Percentiles rank a stretch among this genome's conserved stretches.
Evolutionary conservation across 2,329 filamentous ascomycete genomes (phyloP).

Genomic region (Paecilomyces niveus): DNA sequence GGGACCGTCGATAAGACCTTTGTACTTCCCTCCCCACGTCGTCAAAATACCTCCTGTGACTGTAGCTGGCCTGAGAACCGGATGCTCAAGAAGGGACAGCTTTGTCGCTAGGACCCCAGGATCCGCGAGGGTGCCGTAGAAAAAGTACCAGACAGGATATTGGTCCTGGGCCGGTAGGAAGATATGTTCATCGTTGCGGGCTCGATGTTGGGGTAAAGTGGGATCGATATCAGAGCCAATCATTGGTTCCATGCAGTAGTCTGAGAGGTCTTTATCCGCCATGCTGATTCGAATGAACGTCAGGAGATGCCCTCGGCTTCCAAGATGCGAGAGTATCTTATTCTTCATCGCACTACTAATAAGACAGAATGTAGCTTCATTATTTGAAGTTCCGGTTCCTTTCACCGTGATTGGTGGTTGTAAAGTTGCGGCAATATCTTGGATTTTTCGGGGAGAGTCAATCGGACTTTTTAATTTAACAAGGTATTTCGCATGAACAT

Average conservation of each 20-base stretch:
- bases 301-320: no score
- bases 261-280: no score
- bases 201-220: not conserved
- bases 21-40: not conserved
- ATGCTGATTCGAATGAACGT: no score
- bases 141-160: slow-evolving; percentile 38
- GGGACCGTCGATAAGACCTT: no score
- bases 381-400: no score
- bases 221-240: not conserved
- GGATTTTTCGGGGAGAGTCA: not conserved
- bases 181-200: not conserved
- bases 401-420: not conserved
- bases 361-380: no score
- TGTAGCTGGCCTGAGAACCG: not conserved
- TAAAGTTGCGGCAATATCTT: not conserved
- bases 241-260: not conserved
- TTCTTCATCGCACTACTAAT: no score
- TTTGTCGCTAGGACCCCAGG: slow-evolving; percentile 12
- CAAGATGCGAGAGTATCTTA: no score
- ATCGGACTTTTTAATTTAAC: not conserved
- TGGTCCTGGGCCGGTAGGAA: slow-evolving; percentile 18
- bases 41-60: not conserved
- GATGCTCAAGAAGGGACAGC: slow-evolving; percentile 8
- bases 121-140: slow-evolving; percentile 35
- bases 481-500: not conserved